Evolutionary conservation across 768 basidiomycete species (phyloP), one percentile per base, ranked within the genome.

Genomic region (Suillus weaverae): DNA sequence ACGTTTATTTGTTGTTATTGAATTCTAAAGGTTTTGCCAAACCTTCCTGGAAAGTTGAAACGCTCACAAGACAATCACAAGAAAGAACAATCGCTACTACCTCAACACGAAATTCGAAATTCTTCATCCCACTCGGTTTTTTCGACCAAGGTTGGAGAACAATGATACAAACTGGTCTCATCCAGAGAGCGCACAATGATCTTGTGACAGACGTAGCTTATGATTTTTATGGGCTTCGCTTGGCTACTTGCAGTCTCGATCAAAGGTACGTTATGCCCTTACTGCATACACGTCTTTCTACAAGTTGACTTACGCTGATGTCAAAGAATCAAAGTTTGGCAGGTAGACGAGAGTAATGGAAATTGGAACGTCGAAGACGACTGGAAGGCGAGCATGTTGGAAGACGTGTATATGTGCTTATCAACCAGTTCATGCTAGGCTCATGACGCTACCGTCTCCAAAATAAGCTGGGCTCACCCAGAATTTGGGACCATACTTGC

Each of bases 391-490:
- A 53, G 41, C 22, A n/a, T 33, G 43, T 46, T 13, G 43, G 38
- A 41, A 22, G 20, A 36, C 50, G 50, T 38, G 43, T 46, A 30
- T 62, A 65, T 36, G 67, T 26, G 36, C 56, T 57, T 57, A 57
- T 57, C 36, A 33, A 1, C 1, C n/a, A 55, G 41, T 61, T 65
- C 56, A 61, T 43, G n/a, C 61, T 70, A 97, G 93, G 97, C 96
- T n/a, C 96, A 98, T 74, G 94, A 97, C 71, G 95, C 95, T 18
- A 88, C 96, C 0, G 83, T 97, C 43, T 86, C 94, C 9, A 89
- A 85, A 74, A 70, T 97, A 16, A 85, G 86, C 61, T 99, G 95
- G 92, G 94, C 94, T 1, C 95, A 96, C 72, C 95, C 97, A 5
- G 90, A 95, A 75, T 95, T 95, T 65, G 96, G 95, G 5, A 85